A percentile compares a stretch with the other conserved stretches of the same genome.
Conservation (phyloP, 768 basidiomycete genomes). For the Amanita rubescens region DNA sequence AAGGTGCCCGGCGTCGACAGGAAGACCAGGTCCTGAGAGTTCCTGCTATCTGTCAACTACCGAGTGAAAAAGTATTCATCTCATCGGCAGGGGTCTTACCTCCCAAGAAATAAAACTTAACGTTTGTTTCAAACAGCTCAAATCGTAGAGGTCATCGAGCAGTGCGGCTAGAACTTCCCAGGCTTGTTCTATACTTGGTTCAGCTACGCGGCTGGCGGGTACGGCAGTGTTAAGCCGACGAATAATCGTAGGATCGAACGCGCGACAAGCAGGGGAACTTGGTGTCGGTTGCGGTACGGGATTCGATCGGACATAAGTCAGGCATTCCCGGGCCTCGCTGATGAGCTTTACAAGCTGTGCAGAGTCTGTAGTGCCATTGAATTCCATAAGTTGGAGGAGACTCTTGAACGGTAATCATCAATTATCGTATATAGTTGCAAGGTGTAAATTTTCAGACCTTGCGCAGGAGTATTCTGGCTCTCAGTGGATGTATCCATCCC, state of each 20-base stretch:
- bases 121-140: slow-evolving; percentile 36
- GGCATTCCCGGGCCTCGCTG: slow-evolving; percentile 29
- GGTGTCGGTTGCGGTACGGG: slow-evolving; percentile 29
- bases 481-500: slow-evolving; percentile 45
- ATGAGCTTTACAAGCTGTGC: slow-evolving; percentile 31
- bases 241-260: slow-evolving; percentile 62
- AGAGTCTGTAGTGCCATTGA: slow-evolving; percentile 30
- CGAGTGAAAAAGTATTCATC: not conserved
- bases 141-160: slow-evolving; percentile 50
- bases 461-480: slow-evolving; percentile 47
- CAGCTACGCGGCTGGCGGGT: slow-evolving; percentile 54
- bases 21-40: slow-evolving; percentile 2
- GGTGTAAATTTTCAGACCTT: slow-evolving; percentile 33
- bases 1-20: slow-evolving; percentile 27
- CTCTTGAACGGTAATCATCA: slow-evolving; percentile 23
- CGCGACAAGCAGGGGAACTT: slow-evolving; percentile 41
- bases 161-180: slow-evolving; percentile 45
- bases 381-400: slow-evolving; percentile 43
- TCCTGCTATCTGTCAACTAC: slow-evolving; percentile 13
- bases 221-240: slow-evolving; percentile 62
- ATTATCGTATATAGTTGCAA: not conserved
- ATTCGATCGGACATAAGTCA: slow-evolving; percentile 31
- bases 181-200: slow-evolving; percentile 39
- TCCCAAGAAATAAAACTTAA: slow-evolving; percentile 53
- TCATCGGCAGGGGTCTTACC: slow-evolving; percentile 25